A percentile compares a stretch with the other conserved stretches of the same genome.
These are phyloP conservation scores for Xylariaceae sp. DNA, from an alignment of 2,329 filamentous ascomycete species.

Conservation along the genomic window DNA sequence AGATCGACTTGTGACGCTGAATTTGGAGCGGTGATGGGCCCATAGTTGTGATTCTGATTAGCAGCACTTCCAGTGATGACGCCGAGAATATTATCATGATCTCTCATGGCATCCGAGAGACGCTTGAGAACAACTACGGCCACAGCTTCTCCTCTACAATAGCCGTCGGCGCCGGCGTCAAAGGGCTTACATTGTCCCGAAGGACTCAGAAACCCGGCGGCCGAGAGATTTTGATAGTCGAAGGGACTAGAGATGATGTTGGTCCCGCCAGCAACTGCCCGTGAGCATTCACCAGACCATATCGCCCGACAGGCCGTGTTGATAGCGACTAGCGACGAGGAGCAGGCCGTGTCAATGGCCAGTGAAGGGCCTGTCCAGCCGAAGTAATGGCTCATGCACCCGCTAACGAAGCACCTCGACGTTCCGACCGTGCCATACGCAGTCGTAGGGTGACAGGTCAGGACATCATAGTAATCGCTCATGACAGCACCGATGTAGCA, in stretches of 20 bases:
- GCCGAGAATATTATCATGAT: conserved; percentile 42
- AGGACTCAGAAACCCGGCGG: conserved; percentile 28
- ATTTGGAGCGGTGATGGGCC: conserved; percentile 40
- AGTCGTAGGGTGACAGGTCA: conserved; percentile 12
- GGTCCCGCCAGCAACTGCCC: conserved; percentile 34
- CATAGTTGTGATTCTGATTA: conserved; percentile 40
- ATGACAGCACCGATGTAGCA: conserved; percentile 20
- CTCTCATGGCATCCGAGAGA: conserved; percentile 41
- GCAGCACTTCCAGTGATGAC: conserved; percentile 36
- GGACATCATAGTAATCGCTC: conserved; percentile 20
- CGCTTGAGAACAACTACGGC: conserved; percentile 46
- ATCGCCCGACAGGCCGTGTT: conserved; percentile 36
- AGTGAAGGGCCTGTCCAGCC: conserved; percentile 33
- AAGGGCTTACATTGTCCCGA: conserved; percentile 32
- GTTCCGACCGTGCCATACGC: conserved; percentile 23
- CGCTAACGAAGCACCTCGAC: conserved; percentile 25
- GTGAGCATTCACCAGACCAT: conserved; percentile 27
- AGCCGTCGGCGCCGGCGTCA: conserved; percentile 46
- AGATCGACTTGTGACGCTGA: conserved; percentile 28
- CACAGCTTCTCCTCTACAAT: conserved; percentile 49
- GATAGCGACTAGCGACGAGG: conserved; percentile 35
- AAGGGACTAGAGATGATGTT: conserved; percentile 31
- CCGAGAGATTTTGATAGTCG: conserved; percentile 24
- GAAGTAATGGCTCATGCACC: conserved; percentile 33
- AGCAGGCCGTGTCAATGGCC: conserved; percentile 36